phyloP scores from a whole-genome alignment of 1,139 yeast species.

The Yamadazyma sp. region DNA sequence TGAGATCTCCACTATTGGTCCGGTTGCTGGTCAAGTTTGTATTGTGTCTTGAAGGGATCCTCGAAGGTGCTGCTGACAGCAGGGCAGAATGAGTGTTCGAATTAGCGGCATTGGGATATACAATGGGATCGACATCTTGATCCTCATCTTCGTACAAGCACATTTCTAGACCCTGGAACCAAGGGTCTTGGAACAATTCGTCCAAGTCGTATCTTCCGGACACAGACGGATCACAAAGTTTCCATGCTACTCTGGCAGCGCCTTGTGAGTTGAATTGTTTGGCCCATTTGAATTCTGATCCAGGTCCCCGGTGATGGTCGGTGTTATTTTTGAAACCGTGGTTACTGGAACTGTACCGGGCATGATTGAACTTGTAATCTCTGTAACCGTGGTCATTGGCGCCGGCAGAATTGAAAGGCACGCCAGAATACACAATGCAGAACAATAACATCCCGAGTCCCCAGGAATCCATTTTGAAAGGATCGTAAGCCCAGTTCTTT shows the following conservation, averaged over 20 bases:
- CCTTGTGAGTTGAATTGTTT: slow-evolving; percentile 57
- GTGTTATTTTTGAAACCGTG: slow-evolving; percentile 54
- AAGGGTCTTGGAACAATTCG: slow-evolving; percentile 58
- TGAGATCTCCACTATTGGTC: slow-evolving; percentile 14
- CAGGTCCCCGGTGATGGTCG: slow-evolving; percentile 56
- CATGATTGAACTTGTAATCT: slow-evolving; percentile 56
- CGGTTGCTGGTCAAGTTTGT: slow-evolving; percentile 5
- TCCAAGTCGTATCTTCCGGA: slow-evolving; percentile 54
- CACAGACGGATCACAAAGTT: slow-evolving; percentile 65
- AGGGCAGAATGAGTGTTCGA: slow-evolving; percentile 15
- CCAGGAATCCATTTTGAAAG: slow-evolving; percentile 72
- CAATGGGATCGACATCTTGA: slow-evolving; percentile 43
- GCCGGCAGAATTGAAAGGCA: slow-evolving; percentile 60
- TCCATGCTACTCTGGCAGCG: slow-evolving; percentile 73
- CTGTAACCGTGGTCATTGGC: slow-evolving; percentile 54
- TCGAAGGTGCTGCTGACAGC: slow-evolving; percentile 27
- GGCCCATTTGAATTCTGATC: slow-evolving; percentile 66
- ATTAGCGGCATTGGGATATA: slow-evolving; percentile 25
- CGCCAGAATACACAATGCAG: slow-evolving; percentile 56
- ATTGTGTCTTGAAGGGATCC: slow-evolving; percentile 35
- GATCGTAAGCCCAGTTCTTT: slow-evolving; percentile 56
- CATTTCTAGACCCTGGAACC: slow-evolving; percentile 62
- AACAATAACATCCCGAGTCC: slow-evolving; percentile 68
- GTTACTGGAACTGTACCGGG: slow-evolving; percentile 48
- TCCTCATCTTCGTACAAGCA: slow-evolving; percentile 58